Conservation (phyloP, 805 yeast species). For the Lachancea waltii region DNA sequence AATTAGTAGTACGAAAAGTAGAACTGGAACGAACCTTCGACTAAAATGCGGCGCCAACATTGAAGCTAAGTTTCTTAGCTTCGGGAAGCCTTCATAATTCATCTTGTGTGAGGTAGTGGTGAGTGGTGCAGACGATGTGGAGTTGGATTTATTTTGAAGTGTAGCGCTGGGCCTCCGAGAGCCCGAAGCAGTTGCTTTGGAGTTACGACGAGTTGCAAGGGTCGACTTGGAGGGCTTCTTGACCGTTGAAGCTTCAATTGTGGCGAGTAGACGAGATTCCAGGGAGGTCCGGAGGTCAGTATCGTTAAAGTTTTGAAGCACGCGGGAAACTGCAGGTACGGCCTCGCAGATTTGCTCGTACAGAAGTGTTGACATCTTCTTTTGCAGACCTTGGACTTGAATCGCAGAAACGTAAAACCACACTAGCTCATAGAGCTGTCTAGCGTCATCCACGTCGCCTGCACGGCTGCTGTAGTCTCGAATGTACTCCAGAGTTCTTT, state of each 20-base stretch:
- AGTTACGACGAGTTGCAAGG: too few relatives aligned
- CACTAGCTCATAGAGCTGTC: conserved; percentile 6
- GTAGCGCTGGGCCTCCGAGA: too few relatives aligned
- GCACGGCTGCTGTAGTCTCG: background rate
- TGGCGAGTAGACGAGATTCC: background rate
- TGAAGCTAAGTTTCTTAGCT: background rate
- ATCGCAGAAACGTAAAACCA: conserved; percentile 15
- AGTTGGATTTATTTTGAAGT: too few relatives aligned
- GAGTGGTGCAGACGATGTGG: background rate
- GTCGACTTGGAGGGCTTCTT: background rate
- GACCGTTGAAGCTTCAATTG: background rate
- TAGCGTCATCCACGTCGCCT: background rate
- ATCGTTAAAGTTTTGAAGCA: background rate
- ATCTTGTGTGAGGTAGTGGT: background rate
- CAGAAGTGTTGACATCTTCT: conserved; percentile 9
- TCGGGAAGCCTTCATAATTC: background rate
- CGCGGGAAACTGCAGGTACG: conserved; percentile 10
- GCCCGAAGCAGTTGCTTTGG: too few relatives aligned
- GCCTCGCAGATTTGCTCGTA: conserved; percentile 15
- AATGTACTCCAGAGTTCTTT: background rate
- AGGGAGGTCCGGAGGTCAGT: background rate
- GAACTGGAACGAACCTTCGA: background rate
- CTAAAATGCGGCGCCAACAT: background rate
- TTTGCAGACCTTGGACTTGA: conserved; percentile 13
- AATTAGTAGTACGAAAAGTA: background rate